A percentile compares a stretch with the other conserved stretches of the same genome.
These are phyloP conservation scores for Trichoderma harzianum DNA, from an alignment of 2,329 filamentous ascomycete genomes.

Conservation along the genomic window DNA sequence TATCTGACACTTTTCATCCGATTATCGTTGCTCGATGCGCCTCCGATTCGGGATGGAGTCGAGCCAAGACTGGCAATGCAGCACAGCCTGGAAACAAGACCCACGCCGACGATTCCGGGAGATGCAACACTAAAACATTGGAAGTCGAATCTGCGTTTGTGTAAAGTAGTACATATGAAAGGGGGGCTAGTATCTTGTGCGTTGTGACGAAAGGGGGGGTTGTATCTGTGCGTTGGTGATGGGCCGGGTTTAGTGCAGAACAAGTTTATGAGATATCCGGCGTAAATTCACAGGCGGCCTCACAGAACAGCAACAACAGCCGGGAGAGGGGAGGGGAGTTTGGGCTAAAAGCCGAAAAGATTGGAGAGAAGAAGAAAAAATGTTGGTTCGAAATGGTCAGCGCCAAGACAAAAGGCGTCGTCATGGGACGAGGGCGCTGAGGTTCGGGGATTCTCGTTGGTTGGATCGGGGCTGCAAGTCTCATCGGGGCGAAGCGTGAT, in stretches of 20 bases:
- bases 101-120: conserved; percentile 5
- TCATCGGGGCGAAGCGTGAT: background rate
- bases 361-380: background rate
- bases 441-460: background rate
- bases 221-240: background rate
- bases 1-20: background rate
- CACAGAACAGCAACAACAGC: background rate
- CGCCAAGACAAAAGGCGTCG: background rate
- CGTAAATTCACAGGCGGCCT: background rate
- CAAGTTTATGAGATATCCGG: background rate
- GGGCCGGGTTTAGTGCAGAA: background rate
- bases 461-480: background rate
- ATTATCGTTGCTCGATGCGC: background rate
- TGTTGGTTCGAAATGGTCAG: background rate
- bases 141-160: background rate
- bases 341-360: background rate
- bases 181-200: background rate
- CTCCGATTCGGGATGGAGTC: background rate
- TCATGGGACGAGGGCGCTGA: background rate
- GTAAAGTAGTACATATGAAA: background rate
- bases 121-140: background rate
- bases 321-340: background rate
- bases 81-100: background rate
- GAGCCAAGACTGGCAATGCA: conserved; percentile 8
- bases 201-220: no score